Evolutionary conservation across 345 rosid genomes (phyloP).

Genomic region (Melaleuca alternifolia): DNA sequence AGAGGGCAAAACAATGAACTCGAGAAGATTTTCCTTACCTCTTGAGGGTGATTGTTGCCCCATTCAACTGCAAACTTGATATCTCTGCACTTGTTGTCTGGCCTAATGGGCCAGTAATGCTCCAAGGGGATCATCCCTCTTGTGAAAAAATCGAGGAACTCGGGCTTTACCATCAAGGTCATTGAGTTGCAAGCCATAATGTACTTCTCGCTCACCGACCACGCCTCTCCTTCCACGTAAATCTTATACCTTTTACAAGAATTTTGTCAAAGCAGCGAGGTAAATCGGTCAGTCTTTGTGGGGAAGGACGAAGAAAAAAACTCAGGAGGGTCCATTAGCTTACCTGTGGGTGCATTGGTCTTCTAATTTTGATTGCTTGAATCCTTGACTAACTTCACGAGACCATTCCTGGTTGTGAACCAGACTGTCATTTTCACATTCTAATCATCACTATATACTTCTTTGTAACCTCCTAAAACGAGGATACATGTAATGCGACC

Average conservation of each 20-base stretch:
- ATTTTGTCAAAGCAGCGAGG: not conserved
- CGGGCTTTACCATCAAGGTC: constrained; percentile 23
- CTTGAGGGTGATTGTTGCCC: constrained; percentile 28
- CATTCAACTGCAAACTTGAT: constrained; percentile 42
- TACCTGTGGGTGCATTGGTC: constrained; percentile 56
- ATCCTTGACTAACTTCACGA: constrained; percentile 19
- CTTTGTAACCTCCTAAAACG: not conserved
- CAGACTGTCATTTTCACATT: not conserved
- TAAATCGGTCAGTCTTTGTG: not conserved
- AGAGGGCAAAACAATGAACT: not conserved
- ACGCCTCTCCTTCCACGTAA: constrained; percentile 37
- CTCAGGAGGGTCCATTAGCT: not conserved
- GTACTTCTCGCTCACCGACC: constrained; percentile 48
- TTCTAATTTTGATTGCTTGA: constrained; percentile 26
- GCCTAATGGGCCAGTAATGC: constrained; percentile 43
- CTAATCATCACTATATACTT: not conserved
- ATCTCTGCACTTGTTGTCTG: constrained; percentile 18
- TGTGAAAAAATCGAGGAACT: constrained; percentile 27
- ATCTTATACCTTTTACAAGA: constrained; percentile 28
- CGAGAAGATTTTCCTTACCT: constrained; percentile 3
- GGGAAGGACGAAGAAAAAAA: not conserved
- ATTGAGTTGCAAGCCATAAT: constrained; percentile 35
- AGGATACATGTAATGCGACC: not conserved
- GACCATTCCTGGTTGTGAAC: constrained; percentile 21
- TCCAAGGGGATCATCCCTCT: constrained; percentile 34